Evolutionary conservation across 2,329 filamentous ascomycete genomes (phyloP).

Genomic region (Colletotrichum nymphaeae): DNA sequence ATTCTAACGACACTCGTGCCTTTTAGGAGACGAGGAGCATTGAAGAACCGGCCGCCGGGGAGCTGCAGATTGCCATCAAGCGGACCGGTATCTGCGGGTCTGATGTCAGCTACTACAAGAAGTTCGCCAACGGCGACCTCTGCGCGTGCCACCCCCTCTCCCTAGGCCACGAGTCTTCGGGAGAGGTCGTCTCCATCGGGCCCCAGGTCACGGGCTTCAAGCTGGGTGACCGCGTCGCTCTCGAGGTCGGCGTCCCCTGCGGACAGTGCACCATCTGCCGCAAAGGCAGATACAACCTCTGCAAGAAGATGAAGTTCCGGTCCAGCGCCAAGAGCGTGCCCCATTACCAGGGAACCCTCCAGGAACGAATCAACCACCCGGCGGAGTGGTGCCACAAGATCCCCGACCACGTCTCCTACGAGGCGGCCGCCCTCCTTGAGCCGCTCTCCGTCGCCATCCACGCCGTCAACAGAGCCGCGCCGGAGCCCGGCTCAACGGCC

Average conservation of each 20-base stretch:
- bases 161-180: constrained; percentile 72
- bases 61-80: constrained; percentile 74
- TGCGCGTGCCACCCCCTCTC: constrained; percentile 74
- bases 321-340: constrained; percentile 73
- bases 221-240: constrained; percentile 68
- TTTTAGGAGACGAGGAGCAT: constrained; percentile 62
- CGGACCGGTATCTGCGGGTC: constrained; percentile 77
- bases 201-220: constrained; percentile 63
- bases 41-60: constrained; percentile 58
- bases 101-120: constrained; percentile 78
- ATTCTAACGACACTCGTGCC: constrained; percentile 35
- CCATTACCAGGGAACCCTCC: constrained; percentile 72
- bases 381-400: constrained; percentile 73
- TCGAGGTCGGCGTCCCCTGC: constrained; percentile 68
- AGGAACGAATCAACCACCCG: constrained; percentile 72
- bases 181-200: constrained; percentile 67
- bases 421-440: constrained; percentile 70
- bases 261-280: constrained; percentile 62
- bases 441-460: constrained; percentile 72
- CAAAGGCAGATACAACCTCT: constrained; percentile 70
- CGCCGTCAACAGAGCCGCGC: constrained; percentile 66
- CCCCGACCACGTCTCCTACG: constrained; percentile 69
- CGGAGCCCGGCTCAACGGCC: constrained; percentile 64
- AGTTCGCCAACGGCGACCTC: constrained; percentile 78
- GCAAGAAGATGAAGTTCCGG: constrained; percentile 70